These are phyloP conservation scores for Lactarius evosmus DNA, from an alignment of 768 basidiomycete species.

Conservation along the genomic window DNA sequence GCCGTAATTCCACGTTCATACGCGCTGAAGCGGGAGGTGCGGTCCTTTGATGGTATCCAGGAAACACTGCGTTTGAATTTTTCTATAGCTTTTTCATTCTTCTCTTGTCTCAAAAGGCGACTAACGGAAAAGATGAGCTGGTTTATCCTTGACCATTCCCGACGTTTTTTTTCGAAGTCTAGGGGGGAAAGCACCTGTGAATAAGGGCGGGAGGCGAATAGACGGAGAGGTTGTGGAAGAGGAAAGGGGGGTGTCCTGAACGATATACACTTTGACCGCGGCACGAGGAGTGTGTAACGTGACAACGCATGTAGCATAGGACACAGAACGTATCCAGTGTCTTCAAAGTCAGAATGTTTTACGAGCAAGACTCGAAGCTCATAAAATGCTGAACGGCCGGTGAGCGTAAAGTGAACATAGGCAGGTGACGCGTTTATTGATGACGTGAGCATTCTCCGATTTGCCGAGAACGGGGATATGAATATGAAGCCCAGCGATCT, in stretches of 20 bases:
- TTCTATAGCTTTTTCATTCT: neutral
- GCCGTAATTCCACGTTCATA: constrained; percentile 42
- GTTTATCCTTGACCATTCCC: neutral
- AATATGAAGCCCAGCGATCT: constrained; percentile 11
- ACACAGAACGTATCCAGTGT: neutral
- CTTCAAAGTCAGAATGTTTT: neutral
- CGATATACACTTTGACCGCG: neutral
- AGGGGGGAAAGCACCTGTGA: too few species aligned
- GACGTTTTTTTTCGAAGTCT: neutral
- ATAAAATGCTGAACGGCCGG: neutral
- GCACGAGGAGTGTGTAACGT: neutral
- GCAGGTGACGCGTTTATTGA: neutral
- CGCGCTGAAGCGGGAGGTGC: constrained; percentile 17
- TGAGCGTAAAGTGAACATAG: neutral
- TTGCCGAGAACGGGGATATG: constrained; percentile 11
- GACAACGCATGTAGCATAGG: constrained; percentile 10
- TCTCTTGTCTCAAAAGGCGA: constrained; percentile 7
- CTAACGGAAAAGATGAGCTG: neutral
- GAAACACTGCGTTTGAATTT: neutral
- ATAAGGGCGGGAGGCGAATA: neutral
- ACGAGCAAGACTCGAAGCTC: neutral
- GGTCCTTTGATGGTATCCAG: neutral
- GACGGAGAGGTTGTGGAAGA: neutral
- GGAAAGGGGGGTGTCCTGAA: neutral
- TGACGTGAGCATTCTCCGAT: neutral